Conservation (phyloP, 176 grass and related monocot genomes). For the Zea luxurians region DNA sequence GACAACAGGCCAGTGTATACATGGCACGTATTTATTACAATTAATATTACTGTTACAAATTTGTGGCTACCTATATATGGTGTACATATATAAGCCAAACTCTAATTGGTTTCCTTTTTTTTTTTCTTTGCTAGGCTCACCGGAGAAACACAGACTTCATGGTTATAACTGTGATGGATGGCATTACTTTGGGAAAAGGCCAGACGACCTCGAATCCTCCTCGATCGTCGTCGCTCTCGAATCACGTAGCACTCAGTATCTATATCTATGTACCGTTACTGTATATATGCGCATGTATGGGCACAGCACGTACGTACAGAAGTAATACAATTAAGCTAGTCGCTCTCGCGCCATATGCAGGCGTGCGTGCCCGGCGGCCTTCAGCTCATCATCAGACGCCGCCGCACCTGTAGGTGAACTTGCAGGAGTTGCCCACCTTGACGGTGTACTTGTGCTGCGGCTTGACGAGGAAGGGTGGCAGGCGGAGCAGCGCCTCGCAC, state of each 20-base stretch:
- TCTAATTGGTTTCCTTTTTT: neutral
- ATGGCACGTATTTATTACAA: neutral
- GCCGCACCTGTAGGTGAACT: slow-evolving; percentile 57
- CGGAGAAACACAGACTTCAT: neutral
- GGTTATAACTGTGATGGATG: neutral
- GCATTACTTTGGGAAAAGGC: neutral
- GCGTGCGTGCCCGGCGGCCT: neutral
- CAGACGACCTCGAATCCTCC: neutral
- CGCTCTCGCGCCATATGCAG: neutral
- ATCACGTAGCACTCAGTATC: neutral
- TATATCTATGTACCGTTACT: neutral
- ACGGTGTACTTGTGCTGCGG: slow-evolving; percentile 75
- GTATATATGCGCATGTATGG: neutral
- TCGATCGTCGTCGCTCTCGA: neutral
- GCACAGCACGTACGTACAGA: neutral
- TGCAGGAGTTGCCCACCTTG: slow-evolving; percentile 52
- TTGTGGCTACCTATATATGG: neutral
- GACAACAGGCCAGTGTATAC: neutral
- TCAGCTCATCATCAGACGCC: slow-evolving; percentile 29
- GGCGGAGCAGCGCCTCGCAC: slow-evolving; percentile 57
- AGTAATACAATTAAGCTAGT: neutral
- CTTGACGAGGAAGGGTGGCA: slow-evolving; percentile 71
- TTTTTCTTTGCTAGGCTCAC: neutral
- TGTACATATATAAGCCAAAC: slow-evolving; percentile 1
- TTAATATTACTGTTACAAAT: neutral